phyloP scores from a whole-genome alignment of 2,329 filamentous ascomycete genomes.

The Paraphoma chrysanthemicola region DNA sequence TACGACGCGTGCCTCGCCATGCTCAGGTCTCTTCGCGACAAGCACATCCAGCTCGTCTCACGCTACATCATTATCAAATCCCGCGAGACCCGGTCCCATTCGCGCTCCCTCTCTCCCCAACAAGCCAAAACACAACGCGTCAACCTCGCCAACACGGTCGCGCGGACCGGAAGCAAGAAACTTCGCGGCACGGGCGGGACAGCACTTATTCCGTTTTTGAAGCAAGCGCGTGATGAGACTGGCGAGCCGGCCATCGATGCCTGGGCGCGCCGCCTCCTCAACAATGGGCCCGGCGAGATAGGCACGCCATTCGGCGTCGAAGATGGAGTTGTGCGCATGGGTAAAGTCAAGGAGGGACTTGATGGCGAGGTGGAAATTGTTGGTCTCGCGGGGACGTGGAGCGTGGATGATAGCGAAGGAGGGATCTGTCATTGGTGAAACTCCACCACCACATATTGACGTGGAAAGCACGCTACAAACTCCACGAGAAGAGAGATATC shows the following conservation, averaged over 20 bases:
- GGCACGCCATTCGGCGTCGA: slow-evolving; percentile 13
- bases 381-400: slow-evolving; percentile 85
- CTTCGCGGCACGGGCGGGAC: slow-evolving; percentile 93
- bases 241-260: slow-evolving; percentile 83
- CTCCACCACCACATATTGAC: neutral
- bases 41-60: slow-evolving; percentile 94
- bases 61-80: slow-evolving; percentile 94
- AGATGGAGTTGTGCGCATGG: slow-evolving; percentile 53
- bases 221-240: slow-evolving; percentile 95
- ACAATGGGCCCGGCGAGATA: slow-evolving; percentile 55
- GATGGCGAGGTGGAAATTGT: slow-evolving; percentile 65
- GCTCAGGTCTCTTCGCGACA: slow-evolving; percentile 81
- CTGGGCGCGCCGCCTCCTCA: slow-evolving; percentile 67
- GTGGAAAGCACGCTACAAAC: slow-evolving; percentile 29
- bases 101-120: slow-evolving; percentile 65
- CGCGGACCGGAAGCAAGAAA: slow-evolving; percentile 57
- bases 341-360: slow-evolving; percentile 60
- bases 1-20: slow-evolving; percentile 91
- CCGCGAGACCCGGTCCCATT: slow-evolving; percentile 72
- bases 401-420: slow-evolving; percentile 80
- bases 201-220: slow-evolving; percentile 91
- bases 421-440: slow-evolving; percentile 47
- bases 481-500: slow-evolving; percentile 26
- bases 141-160: slow-evolving; percentile 65
- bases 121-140: slow-evolving; percentile 50